phyloP scores from a whole-genome alignment of 2,329 filamentous ascomycete species.

The Aspergillus calidoustus region DNA sequence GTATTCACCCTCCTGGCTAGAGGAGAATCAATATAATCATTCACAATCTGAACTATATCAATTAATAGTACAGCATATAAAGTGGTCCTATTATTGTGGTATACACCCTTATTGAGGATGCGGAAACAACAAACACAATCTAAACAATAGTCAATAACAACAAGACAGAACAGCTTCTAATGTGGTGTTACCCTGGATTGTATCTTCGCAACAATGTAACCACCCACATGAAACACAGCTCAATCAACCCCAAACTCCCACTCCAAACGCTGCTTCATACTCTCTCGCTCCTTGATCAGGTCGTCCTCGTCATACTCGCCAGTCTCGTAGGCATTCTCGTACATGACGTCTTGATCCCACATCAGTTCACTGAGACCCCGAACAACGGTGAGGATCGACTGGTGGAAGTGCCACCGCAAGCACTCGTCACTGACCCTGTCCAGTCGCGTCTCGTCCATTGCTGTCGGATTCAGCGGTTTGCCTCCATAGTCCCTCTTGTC shows the following conservation, averaged over 20 bases:
- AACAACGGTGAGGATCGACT: background rate
- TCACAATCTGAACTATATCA: background rate
- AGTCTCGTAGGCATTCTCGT: background rate
- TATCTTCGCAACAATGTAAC: background rate
- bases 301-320: background rate
- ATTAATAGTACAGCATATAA: background rate
- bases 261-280: background rate
- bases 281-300: background rate
- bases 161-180: background rate
- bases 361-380: background rate
- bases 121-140: background rate
- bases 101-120: background rate
- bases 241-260: background rate
- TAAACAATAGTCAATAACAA: slow-evolving; percentile 1
- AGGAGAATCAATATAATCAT: background rate
- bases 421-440: background rate
- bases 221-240: background rate
- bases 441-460: background rate
- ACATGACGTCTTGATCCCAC: background rate
- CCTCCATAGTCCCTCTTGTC: background rate
- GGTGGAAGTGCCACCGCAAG: background rate
- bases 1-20: background rate
- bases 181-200: background rate
- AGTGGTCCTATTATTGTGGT: background rate
- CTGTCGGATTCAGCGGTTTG: background rate